These are phyloP conservation scores for Myriangium duriaei DNA, from an alignment of 2,329 filamentous ascomycete genomes.

Conservation along the genomic window DNA sequence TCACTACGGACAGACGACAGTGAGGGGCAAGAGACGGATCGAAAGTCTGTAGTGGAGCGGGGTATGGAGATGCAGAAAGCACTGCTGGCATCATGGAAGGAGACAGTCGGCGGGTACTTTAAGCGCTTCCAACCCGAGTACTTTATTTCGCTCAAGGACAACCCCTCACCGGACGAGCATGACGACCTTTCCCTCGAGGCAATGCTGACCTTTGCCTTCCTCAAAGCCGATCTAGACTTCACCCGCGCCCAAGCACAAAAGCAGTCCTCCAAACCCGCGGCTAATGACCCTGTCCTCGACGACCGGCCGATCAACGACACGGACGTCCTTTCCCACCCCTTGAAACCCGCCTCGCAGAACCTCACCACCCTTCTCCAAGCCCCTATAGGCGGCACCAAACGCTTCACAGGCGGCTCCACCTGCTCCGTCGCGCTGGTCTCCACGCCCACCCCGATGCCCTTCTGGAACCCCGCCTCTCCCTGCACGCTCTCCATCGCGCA, in stretches of 20 bases:
- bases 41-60: constrained; percentile 12
- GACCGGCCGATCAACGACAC: constrained; percentile 74
- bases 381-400: constrained; percentile 57
- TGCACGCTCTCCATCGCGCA: constrained; percentile 79
- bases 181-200: constrained; percentile 50
- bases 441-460: constrained; percentile 80
- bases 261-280: constrained; percentile 25
- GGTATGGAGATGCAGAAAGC: constrained; percentile 56
- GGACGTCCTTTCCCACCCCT: constrained; percentile 62
- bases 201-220: constrained; percentile 80
- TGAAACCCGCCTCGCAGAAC: constrained; percentile 29
- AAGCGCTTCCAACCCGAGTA: constrained; percentile 73
- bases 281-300: constrained; percentile 50
- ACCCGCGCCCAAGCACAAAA: constrained; percentile 79
- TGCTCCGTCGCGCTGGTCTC: constrained; percentile 83
- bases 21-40: constrained; percentile 8
- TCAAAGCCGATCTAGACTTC: constrained; percentile 90
- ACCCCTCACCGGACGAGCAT: constrained; percentile 23
- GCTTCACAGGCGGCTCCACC: constrained; percentile 90
- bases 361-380: constrained; percentile 32
- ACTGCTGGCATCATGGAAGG: constrained; percentile 66
- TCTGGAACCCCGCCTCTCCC: constrained; percentile 83
- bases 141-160: constrained; percentile 36
- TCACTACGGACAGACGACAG: constrained; percentile 44
- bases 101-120: constrained; percentile 87